phyloP scores from a whole-genome alignment of 768 basidiomycete species.

The Naganishia friedmannii region DNA sequence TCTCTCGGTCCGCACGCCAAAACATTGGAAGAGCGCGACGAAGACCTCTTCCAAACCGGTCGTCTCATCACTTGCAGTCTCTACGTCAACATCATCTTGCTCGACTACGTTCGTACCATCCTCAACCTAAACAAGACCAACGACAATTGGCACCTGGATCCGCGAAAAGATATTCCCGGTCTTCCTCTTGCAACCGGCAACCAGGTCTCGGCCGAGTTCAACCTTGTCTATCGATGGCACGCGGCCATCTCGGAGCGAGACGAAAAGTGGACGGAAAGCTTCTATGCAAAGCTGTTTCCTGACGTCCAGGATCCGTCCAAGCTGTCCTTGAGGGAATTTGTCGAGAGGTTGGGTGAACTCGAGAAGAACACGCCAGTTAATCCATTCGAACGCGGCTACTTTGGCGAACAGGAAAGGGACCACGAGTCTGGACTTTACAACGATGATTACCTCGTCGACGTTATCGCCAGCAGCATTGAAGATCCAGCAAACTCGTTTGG shows the following conservation, averaged over 20 bases:
- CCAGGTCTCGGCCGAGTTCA: not conserved
- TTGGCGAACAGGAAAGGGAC: not conserved
- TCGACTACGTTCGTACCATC: not conserved
- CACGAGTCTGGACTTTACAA: not conserved
- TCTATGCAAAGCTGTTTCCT: not conserved
- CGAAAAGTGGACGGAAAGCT: not conserved
- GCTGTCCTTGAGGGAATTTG: not conserved
- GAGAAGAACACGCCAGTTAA: not conserved
- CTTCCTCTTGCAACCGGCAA: not conserved
- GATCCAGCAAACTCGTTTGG: not conserved
- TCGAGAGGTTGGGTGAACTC: not conserved
- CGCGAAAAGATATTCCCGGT: not conserved
- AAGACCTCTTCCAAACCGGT: constrained; percentile 2
- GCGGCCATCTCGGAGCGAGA: not conserved
- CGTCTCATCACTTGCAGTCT: not conserved
- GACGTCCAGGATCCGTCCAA: not conserved
- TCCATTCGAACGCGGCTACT: not conserved
- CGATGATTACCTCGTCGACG: not conserved
- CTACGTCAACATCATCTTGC: not conserved
- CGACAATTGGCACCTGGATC: not conserved
- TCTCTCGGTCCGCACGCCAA: not conserved
- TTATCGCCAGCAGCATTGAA: not conserved
- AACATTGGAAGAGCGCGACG: not conserved
- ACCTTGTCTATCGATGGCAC: not conserved
- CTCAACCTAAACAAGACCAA: not conserved